A percentile compares a stretch with the other conserved stretches of the same genome.
Conservation (phyloP, 1,284 basidiomycete species). For the Pseudozyma thailandica region DNA sequence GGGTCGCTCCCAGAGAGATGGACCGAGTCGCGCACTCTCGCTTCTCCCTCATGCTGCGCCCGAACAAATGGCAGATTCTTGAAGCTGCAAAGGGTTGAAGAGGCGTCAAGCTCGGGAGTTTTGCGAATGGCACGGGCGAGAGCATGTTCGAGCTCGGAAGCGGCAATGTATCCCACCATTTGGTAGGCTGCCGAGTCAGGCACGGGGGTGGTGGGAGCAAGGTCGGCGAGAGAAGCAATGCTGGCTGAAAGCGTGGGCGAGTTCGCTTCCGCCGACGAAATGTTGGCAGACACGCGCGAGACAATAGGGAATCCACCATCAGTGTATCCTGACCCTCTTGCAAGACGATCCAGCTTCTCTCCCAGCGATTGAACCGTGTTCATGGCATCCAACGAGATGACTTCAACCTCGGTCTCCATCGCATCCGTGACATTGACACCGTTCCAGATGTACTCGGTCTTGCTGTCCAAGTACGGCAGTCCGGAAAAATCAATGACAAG, state of each 20-base stretch:
- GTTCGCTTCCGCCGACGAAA: slow-evolving; percentile 1
- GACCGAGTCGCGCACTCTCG: slow-evolving; percentile 41
- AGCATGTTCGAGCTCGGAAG: slow-evolving; percentile 91
- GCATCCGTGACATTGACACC: slow-evolving; percentile 56
- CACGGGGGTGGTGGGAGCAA: slow-evolving; percentile 19
- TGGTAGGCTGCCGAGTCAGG: slow-evolving; percentile 68
- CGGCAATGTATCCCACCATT: slow-evolving; percentile 91
- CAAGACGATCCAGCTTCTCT: slow-evolving; percentile 71
- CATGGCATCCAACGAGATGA: slow-evolving; percentile 71
- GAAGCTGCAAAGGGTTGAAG: slow-evolving; percentile 40
- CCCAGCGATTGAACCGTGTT: slow-evolving; percentile 75
- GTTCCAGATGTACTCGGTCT: slow-evolving; percentile 84
- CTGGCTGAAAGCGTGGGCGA: slow-evolving; percentile 26
- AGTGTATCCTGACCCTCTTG: slow-evolving; percentile 67
- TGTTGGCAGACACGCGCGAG: slow-evolving; percentile 64
- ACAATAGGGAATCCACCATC: slow-evolving; percentile 89
- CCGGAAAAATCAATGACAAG: slow-evolving; percentile 82
- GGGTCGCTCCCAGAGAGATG: slow-evolving; percentile 22
- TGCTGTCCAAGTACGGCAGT: slow-evolving; percentile 85
- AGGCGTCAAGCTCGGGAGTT: slow-evolving; percentile 13
- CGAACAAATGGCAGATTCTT: slow-evolving; percentile 46
- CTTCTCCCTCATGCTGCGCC: slow-evolving; percentile 28
- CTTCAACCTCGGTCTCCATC: slow-evolving; percentile 57
- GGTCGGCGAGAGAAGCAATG: slow-evolving; percentile 22
- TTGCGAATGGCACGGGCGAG: slow-evolving; percentile 21